phyloP scores from a whole-genome alignment of 495 filamentous ascomycete species.

The Pyronema domesticum region DNA sequence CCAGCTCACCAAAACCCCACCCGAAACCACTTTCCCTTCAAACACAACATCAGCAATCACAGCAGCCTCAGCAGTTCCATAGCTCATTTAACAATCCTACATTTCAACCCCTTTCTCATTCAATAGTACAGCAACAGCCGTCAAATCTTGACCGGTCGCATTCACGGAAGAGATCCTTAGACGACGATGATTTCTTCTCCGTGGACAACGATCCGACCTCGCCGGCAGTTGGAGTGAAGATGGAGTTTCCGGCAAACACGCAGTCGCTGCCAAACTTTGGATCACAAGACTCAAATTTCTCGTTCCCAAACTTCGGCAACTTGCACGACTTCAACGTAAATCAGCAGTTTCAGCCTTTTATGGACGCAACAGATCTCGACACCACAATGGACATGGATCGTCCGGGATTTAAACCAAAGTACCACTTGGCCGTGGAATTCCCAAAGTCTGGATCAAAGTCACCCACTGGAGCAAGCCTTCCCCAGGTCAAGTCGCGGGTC shows the following conservation, averaged over 20 bases:
- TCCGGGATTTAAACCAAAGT: background rate
- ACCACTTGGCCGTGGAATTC: constrained; percentile 1
- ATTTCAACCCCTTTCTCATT: background rate
- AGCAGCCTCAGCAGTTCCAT: background rate
- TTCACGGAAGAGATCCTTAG: background rate
- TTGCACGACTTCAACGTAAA: too few relatives aligned
- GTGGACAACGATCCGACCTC: background rate
- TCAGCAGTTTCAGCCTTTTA: too few relatives aligned
- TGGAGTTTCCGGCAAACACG: background rate
- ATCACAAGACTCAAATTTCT: background rate
- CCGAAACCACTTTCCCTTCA: background rate
- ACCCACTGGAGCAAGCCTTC: background rate
- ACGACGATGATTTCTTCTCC: background rate
- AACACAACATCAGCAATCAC: background rate
- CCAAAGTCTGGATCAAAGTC: background rate
- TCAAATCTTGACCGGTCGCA: too few relatives aligned
- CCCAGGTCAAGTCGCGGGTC: constrained; percentile 57
- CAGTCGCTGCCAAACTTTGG: background rate
- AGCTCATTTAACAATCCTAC: background rate
- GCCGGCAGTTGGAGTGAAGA: background rate
- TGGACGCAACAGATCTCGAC: too few relatives aligned
- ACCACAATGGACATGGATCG: too few relatives aligned
- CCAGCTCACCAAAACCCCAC: constrained; percentile 2
- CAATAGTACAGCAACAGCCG: background rate
- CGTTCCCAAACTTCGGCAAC: background rate